Conservation (phyloP, 2,329 filamentous ascomycete genomes). For the Trichoderma pleuroti region DNA sequence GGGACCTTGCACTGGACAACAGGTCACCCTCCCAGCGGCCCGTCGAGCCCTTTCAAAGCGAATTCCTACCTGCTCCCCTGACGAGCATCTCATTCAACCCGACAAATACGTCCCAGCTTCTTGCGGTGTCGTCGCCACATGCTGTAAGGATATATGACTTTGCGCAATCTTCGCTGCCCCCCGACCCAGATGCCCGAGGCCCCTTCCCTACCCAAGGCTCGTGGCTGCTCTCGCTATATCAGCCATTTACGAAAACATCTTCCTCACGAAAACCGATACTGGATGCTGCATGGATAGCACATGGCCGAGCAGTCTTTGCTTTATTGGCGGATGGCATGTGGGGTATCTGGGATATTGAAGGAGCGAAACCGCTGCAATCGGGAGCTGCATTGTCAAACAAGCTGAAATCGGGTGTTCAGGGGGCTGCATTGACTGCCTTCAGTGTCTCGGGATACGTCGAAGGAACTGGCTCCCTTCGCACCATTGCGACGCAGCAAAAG, state of each 20-base stretch:
- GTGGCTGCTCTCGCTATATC: slow-evolving; percentile 61
- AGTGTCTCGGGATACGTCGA: slow-evolving; percentile 58
- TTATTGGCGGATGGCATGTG: slow-evolving; percentile 62
- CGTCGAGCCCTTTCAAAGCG: slow-evolving; percentile 55
- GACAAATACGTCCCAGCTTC: slow-evolving; percentile 54
- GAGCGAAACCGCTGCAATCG: slow-evolving; percentile 45
- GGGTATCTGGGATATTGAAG: slow-evolving; percentile 66
- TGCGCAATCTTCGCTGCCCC: slow-evolving; percentile 48
- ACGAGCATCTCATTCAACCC: slow-evolving; percentile 59
- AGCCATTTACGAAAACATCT: slow-evolving; percentile 50
- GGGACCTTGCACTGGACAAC: slow-evolving; percentile 52
- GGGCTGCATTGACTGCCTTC: slow-evolving; percentile 57
- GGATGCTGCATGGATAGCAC: slow-evolving; percentile 59
- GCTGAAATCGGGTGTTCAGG: slow-evolving; percentile 50
- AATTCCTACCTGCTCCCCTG: slow-evolving; percentile 54
- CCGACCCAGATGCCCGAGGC: slow-evolving; percentile 49
- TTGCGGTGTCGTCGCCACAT: slow-evolving; percentile 53
- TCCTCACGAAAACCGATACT: slow-evolving; percentile 56
- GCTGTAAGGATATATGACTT: slow-evolving; percentile 63
- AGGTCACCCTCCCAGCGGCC: slow-evolving; percentile 31
- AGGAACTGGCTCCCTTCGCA: slow-evolving; percentile 54
- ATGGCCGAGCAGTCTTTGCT: slow-evolving; percentile 56
- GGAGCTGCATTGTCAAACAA: slow-evolving; percentile 47
- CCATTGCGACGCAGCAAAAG: slow-evolving; percentile 34
- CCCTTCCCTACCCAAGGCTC: slow-evolving; percentile 57